Base-by-base conservation (phyloP, 495 filamentous ascomycete genomes). In the Xylaria longipes region DNA sequence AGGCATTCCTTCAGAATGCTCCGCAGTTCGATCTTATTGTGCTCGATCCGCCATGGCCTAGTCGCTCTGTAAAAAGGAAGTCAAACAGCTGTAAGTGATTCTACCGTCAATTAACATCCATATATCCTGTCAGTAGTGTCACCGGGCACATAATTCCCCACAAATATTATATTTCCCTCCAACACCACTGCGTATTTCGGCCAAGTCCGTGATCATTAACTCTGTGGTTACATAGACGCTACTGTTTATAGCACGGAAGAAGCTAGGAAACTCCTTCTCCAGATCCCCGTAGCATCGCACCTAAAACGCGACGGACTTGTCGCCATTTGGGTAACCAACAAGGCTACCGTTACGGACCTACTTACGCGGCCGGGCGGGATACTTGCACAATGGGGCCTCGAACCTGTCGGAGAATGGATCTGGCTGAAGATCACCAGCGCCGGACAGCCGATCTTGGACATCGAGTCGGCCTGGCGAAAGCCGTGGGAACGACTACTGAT, bases 31-130 rank as follows among this genome's bases (percentile, higher is more conserved):
- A 95, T 77, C 83, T 97, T 46, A 87, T 98, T 58, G 80, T 97
- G 31, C 86, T 98, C 9, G 96, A 98, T 78, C 96, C 96, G 25
- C 96, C 96, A 3, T 99, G 95, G 95, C 91, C 93, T 2, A 98
- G 97, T 76, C 87, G 88, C n/a, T 97, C 94, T 29, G 96, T 91
- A 12, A 87, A 87, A 65, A 89, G 95, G 22, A 91, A 90, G 63
- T 80, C 82, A 17, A 84, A 87, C 25, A 73, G 81, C 27, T 98
- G 69, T 71, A 71, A 8, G 69, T 71, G 46, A 41, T 41, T 33
- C 22, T 22, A 46, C 29, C 3, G 39, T 12, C 39, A 46, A 48
- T 22, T 3, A 9, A n/a, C 4, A 3, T 41, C n/a, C 2, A 58
- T 25, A 25, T 45, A 15, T 45, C 41, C 41, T 20, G 15, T 17